A percentile compares a stretch with the other conserved stretches of the same genome.
phyloP scores from a whole-genome alignment of 192 early-diverging fungal species.

The Backusella australiensis region DNA sequence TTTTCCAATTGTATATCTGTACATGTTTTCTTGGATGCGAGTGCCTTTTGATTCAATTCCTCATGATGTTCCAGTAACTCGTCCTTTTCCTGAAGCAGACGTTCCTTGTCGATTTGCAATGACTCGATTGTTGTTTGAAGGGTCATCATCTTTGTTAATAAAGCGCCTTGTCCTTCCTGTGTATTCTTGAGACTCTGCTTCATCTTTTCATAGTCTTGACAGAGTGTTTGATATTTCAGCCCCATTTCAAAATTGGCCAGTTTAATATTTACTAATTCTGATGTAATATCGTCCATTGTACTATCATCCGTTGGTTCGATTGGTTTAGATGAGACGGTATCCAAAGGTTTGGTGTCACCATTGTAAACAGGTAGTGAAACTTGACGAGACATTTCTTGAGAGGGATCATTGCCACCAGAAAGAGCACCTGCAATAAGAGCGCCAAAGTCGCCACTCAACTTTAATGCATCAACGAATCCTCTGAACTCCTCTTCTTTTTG shows the following conservation, averaged over 20 bases:
- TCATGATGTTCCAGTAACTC: slow-evolving; percentile 26
- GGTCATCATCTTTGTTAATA: slow-evolving; percentile 33
- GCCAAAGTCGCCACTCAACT: slow-evolving; percentile 34
- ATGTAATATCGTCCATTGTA: slow-evolving; percentile 21
- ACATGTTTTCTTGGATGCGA: slow-evolving; percentile 33
- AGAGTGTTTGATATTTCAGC: slow-evolving; percentile 37
- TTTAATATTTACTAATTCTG: slow-evolving; percentile 38
- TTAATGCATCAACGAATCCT: slow-evolving; percentile 25
- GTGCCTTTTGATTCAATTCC: slow-evolving; percentile 17
- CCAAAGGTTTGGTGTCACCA: background rate
- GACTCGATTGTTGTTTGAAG: slow-evolving; percentile 29
- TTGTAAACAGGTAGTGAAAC: background rate
- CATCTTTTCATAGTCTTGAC: slow-evolving; percentile 26
- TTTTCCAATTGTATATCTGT: slow-evolving; percentile 38
- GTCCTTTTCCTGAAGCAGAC: slow-evolving; percentile 16
- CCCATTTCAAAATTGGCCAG: slow-evolving; percentile 42
- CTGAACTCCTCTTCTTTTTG: slow-evolving; percentile 26
- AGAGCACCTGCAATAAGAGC: slow-evolving; percentile 32
- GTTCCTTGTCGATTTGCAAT: slow-evolving; percentile 32
- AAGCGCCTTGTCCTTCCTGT: slow-evolving; percentile 18
- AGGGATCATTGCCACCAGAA: background rate
- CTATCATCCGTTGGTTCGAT: background rate
- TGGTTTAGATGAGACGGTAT: background rate
- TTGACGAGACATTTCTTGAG: background rate
- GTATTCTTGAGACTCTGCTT: slow-evolving; percentile 20